These are phyloP conservation scores for Capsicum rhomboideum DNA, from an alignment of 257 asterid species.

Conservation along the genomic window DNA sequence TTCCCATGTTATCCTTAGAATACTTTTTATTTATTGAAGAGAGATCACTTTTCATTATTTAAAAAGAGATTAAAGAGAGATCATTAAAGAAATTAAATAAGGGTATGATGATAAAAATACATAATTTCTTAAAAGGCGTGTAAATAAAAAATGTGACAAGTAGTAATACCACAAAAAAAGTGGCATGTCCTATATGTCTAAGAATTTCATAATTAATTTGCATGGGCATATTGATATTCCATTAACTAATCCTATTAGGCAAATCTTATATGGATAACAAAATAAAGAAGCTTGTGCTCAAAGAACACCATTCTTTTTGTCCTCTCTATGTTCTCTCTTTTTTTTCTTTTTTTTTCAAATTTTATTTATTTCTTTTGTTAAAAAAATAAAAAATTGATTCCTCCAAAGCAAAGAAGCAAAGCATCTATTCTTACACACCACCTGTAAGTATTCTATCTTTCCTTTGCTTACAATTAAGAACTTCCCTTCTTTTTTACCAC, in stretches of 20 bases:
- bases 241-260: neutral
- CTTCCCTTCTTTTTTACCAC: slow-evolving; percentile 24
- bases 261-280: neutral
- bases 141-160: too few relatives aligned
- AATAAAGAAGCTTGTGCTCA: neutral
- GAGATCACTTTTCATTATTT: too few relatives aligned
- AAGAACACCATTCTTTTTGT: neutral
- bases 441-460: slow-evolving; percentile 51
- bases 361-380: neutral
- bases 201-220: neutral
- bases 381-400: neutral
- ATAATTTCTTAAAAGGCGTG: too few relatives aligned
- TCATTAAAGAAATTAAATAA: too few relatives aligned
- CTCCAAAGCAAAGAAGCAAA: slow-evolving; percentile 50
- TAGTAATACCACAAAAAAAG: too few relatives aligned
- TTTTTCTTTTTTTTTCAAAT: neutral
- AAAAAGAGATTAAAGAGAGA: too few relatives aligned
- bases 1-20: too few relatives aligned
- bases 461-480: slow-evolving; percentile 82
- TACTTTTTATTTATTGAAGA: too few relatives aligned
- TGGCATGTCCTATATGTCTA: neutral
- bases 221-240: neutral
- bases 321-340: neutral
- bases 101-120: too few relatives aligned
- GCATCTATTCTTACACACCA: slow-evolving; percentile 47